phyloP scores from a whole-genome alignment of 2,329 filamentous ascomycete genomes.

The Onygenales sp. region DNA sequence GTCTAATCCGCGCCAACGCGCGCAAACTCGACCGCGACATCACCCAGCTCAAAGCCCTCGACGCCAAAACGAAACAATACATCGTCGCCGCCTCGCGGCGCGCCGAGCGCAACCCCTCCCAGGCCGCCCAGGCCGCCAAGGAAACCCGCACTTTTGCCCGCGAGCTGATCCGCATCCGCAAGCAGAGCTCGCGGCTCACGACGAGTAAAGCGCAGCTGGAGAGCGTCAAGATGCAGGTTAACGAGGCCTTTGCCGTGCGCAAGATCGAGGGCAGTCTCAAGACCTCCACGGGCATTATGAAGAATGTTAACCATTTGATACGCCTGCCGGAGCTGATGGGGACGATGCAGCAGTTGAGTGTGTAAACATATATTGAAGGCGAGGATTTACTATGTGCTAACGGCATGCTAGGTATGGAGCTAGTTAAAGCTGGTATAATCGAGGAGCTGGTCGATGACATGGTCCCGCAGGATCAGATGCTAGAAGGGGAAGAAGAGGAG shows the following conservation, averaged over 20 bases:
- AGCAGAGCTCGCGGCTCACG: constrained; percentile 61
- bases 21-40: constrained; percentile 95
- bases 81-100: constrained; percentile 77
- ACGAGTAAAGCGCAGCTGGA: constrained; percentile 87
- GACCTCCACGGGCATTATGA: constrained; percentile 87
- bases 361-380: not conserved
- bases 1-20: constrained; percentile 77
- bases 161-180: constrained; percentile 76
- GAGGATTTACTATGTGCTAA: constrained; percentile 32
- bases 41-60: constrained; percentile 62
- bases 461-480: constrained; percentile 62
- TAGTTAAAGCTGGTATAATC: constrained; percentile 92
- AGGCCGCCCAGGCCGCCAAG: constrained; percentile 65
- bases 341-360: constrained; percentile 65
- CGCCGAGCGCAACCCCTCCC: constrained; percentile 68
- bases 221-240: constrained; percentile 94
- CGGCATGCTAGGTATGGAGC: constrained; percentile 41
- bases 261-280: constrained; percentile 92
- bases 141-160: constrained; percentile 83
- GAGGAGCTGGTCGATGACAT: constrained; percentile 93
- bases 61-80: constrained; percentile 73
- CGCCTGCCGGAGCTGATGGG: constrained; percentile 74
- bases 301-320: constrained; percentile 82
- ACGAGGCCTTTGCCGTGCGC: constrained; percentile 87
- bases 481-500: constrained; percentile 64